phyloP scores from a whole-genome alignment of 805 yeast genomes.

The Cyberlindnera petersonii region DNA sequence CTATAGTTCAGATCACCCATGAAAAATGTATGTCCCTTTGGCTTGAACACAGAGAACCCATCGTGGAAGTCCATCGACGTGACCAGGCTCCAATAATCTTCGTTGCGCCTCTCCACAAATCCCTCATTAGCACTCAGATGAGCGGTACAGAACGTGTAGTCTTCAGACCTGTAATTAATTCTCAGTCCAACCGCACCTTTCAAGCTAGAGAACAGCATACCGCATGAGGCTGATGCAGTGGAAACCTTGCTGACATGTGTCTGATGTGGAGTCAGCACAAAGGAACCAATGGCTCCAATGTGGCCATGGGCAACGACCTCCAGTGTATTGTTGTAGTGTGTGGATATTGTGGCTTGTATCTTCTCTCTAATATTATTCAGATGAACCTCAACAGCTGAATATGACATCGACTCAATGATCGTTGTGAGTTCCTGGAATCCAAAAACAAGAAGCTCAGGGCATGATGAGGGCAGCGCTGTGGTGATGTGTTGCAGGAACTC shows the following conservation, averaged over 20 bases:
- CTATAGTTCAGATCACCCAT: constrained; percentile 89
- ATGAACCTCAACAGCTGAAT: constrained; percentile 33
- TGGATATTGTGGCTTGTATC: constrained; percentile 34
- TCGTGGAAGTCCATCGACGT: constrained; percentile 56
- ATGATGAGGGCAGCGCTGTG: constrained; percentile 28
- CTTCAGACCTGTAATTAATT: constrained; percentile 30
- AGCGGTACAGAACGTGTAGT: constrained; percentile 58
- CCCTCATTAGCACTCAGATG: constrained; percentile 86
- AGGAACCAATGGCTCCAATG: constrained; percentile 55
- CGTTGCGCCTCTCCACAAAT: constrained; percentile 46
- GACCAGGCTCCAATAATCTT: constrained; percentile 46
- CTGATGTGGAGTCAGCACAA: constrained; percentile 39
- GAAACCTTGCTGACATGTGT: background rate
- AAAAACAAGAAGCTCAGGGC: constrained; percentile 49
- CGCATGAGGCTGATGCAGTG: constrained; percentile 8
- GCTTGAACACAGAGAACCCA: constrained; percentile 45
- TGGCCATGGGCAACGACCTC: constrained; percentile 38
- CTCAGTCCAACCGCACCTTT: constrained; percentile 75
- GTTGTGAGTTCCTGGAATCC: constrained; percentile 66
- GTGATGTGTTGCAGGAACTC: constrained; percentile 29
- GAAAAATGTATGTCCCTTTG: constrained; percentile 57
- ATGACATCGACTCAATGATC: constrained; percentile 50
- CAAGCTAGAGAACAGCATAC: constrained; percentile 47
- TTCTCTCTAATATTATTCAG: constrained; percentile 35
- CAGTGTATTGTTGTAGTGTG: constrained; percentile 37